Base-by-base conservation (phyloP, 106 monocot species). In the Gastrodia elata region DNA sequence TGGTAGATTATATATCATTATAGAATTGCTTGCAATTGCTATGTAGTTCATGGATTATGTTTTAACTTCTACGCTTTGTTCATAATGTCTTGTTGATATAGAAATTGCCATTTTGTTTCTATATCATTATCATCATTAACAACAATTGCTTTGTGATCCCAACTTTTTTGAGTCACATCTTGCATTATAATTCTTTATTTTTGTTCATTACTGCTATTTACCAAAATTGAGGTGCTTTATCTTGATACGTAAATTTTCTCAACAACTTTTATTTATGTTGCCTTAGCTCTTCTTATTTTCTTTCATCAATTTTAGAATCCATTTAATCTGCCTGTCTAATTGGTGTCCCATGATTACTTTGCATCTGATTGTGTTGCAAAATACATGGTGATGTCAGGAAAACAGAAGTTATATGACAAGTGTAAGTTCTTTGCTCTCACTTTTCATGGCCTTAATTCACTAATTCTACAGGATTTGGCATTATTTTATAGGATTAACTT, bases 341-440 rank as follows among this genome's bases (percentile, higher is more conserved):
- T 9, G 43, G 43, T 43, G 43, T 34, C 30, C 24, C 65, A 65
- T 58, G 57, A 65, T 33, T 65, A 65, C 26, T 65, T 65, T 32
- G 65, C 18, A 65, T 65, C 65, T 65, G 65, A 34, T 35, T 35
- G 65, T 33, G 35, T 58, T 27, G 8, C 22, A 65, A 33, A 14
- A 33, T 33, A 6, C n/a, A 27, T 33, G 26, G 34, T 16, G 30
- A 15, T 7, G 65, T 6, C 5, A 33, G 32, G 0, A 65, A 65
- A 33, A 33, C 10, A 13, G 2, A 18, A 65, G 65, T 35, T 36
- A 11, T 67, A 33, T 67, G 67, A 13, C 16, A 67, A 2, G 14
- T 67, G 18, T 38, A 20, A 5, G 37, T 32, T 61, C 32, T 38
- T 52, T 52, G 18, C 22, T 52, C 52, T 52, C n/a, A 67, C 37